A percentile compares a stretch with the other conserved stretches of the same genome.
phyloP scores from a whole-genome alignment of 78 protist species.

The Emiliania huxleyi region DNA sequence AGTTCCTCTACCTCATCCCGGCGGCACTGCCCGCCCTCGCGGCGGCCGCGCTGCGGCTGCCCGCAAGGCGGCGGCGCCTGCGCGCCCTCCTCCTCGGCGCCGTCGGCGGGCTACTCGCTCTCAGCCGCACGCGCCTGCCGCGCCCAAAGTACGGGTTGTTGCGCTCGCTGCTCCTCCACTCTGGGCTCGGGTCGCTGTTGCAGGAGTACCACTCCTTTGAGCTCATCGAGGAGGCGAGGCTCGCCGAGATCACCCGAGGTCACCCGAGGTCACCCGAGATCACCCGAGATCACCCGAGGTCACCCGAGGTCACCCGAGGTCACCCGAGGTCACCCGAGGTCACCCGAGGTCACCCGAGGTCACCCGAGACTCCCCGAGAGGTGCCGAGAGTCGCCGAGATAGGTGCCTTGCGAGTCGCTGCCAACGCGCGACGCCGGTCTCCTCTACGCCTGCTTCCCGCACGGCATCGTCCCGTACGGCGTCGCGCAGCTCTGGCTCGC shows the following conservation, averaged over 20 bases:
- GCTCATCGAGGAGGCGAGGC: neutral
- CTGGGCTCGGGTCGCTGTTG: neutral
- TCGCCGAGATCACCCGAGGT: neutral
- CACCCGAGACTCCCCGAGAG: too few relatives aligned
- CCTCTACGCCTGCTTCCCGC: conserved; percentile 11
- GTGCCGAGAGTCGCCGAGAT: too few relatives aligned
- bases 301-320: too few relatives aligned
- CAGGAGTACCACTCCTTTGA: neutral
- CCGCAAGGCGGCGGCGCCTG: neutral
- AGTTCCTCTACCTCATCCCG: neutral
- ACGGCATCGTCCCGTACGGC: conserved; percentile 27
- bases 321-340: too few relatives aligned
- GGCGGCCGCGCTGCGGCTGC: neutral
- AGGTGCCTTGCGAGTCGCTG: neutral
- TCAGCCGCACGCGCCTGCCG: neutral
- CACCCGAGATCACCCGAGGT: too few relatives aligned
- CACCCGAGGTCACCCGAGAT: too few relatives aligned
- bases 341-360: too few relatives aligned
- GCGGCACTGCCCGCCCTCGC: neutral
- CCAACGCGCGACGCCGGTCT: neutral
- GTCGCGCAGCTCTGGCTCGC: neutral
- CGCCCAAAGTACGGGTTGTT: neutral
- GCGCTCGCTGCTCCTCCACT: neutral
- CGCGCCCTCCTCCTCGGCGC: neutral
- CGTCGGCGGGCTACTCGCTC: neutral